A percentile compares a stretch with the other conserved stretches of the same genome.
These are phyloP conservation scores for Meyerozyma elateridarum DNA, from an alignment of 1,139 yeast species.

Conservation along the genomic window DNA sequence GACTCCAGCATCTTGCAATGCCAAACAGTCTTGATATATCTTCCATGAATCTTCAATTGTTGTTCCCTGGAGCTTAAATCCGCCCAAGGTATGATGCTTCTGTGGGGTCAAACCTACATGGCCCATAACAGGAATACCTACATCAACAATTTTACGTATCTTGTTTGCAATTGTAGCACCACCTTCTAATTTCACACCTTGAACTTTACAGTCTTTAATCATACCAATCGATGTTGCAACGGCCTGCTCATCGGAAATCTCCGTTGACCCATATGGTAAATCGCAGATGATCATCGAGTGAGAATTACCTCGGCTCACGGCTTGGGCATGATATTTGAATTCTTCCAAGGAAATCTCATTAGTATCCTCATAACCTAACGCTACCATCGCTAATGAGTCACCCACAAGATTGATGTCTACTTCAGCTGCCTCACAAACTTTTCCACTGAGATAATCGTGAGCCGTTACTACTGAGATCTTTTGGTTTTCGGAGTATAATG, in stretches of 20 bases:
- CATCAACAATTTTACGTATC: slow-evolving; percentile 46
- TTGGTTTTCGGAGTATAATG: slow-evolving; percentile 33
- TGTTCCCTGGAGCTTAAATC: slow-evolving; percentile 84
- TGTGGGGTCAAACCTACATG: slow-evolving; percentile 95
- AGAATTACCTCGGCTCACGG: slow-evolving; percentile 69
- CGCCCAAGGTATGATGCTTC: slow-evolving; percentile 72
- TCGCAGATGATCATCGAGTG: slow-evolving; percentile 76
- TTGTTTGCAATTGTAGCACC: slow-evolving; percentile 49
- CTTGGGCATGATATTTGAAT: slow-evolving; percentile 68
- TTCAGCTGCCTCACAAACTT: slow-evolving; percentile 63
- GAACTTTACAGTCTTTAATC: slow-evolving; percentile 61
- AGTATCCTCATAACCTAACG: slow-evolving; percentile 78
- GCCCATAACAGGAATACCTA: slow-evolving; percentile 89
- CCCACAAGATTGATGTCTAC: slow-evolving; percentile 78
- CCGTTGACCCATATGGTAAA: slow-evolving; percentile 85
- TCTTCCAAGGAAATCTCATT: slow-evolving; percentile 73
- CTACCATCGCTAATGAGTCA: slow-evolving; percentile 90
- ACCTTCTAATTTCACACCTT: slow-evolving; percentile 87
- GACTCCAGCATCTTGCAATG: slow-evolving; percentile 73
- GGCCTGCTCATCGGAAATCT: slow-evolving; percentile 61
- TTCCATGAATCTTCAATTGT: slow-evolving; percentile 48
- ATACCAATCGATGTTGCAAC: slow-evolving; percentile 56
- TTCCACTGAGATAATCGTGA: slow-evolving; percentile 77
- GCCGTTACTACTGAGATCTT: slow-evolving; percentile 81
- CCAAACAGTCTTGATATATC: slow-evolving; percentile 64